These are phyloP conservation scores for Diaporthe ilicicola DNA, from an alignment of 2,329 filamentous ascomycete genomes.

Conservation along the genomic window DNA sequence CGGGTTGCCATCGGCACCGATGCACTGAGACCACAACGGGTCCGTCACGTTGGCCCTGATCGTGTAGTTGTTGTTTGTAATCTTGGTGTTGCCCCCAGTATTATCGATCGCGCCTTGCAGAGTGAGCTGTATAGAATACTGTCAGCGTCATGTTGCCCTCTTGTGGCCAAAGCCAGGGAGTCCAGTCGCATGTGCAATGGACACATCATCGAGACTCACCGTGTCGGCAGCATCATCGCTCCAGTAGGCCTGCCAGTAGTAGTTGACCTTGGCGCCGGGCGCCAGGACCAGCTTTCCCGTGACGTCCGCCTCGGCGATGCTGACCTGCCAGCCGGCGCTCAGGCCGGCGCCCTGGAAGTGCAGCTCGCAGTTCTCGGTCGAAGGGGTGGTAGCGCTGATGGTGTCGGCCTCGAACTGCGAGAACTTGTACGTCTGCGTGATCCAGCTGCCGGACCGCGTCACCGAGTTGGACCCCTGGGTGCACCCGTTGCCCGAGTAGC, in stretches of 20 bases:
- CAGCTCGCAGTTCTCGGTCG: conserved; percentile 48
- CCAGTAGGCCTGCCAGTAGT: conserved; percentile 48
- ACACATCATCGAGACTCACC: conserved; percentile 36
- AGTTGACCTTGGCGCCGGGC: conserved; percentile 39
- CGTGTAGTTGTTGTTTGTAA: conserved; percentile 39
- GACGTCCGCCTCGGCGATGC: conserved; percentile 44
- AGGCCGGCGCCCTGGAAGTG: conserved; percentile 45
- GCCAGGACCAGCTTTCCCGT: conserved; percentile 42
- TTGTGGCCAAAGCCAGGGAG: not conserved
- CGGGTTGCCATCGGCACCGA: conserved; percentile 42
- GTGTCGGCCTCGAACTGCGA: conserved; percentile 36
- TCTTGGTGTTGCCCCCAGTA: conserved; percentile 29
- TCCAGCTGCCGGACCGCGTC: conserved; percentile 42
- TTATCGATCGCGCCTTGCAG: conserved; percentile 41
- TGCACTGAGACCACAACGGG: conserved; percentile 48
- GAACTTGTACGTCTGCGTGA: conserved; percentile 41
- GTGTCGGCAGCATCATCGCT: conserved; percentile 46
- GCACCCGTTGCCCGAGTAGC: conserved; percentile 49
- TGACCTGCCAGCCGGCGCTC: conserved; percentile 49
- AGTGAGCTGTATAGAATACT: conserved; percentile 38
- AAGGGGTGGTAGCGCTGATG: conserved; percentile 31
- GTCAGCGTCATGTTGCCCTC: not conserved
- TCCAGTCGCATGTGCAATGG: too few species aligned
- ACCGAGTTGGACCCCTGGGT: conserved; percentile 44
- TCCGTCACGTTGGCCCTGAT: conserved; percentile 39